phyloP scores from a whole-genome alignment of 805 yeast species.

The Candida sonorensis region DNA sequence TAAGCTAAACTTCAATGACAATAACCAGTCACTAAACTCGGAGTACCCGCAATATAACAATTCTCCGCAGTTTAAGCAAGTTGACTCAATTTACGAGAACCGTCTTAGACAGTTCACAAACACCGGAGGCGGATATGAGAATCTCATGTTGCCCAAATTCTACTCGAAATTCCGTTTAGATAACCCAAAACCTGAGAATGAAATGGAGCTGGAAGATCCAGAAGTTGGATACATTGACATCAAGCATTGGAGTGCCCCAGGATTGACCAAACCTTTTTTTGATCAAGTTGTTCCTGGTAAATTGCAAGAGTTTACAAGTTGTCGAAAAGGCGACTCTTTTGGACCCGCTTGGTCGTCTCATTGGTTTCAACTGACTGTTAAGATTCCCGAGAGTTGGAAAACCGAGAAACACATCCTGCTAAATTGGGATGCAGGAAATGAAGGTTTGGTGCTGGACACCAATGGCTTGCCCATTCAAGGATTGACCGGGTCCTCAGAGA shows the following conservation, averaged over 20 bases:
- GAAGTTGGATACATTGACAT: slow-evolving; percentile 45
- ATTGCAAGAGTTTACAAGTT: slow-evolving; percentile 44
- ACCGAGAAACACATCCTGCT: slow-evolving; percentile 50
- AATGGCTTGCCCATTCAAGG: slow-evolving; percentile 74
- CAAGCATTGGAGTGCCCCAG: slow-evolving; percentile 69
- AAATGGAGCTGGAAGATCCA: slow-evolving; percentile 20
- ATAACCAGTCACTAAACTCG: too few relatives aligned
- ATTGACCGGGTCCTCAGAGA: slow-evolving; percentile 77
- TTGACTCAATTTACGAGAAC: slow-evolving; percentile 64
- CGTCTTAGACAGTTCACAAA: slow-evolving; percentile 72
- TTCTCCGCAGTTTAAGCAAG: slow-evolving; percentile 66
- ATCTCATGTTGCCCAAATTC: slow-evolving; percentile 74
- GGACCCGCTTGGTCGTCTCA: slow-evolving; percentile 98
- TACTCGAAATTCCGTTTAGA: slow-evolving; percentile 58
- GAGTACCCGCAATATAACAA: slow-evolving; percentile 35
- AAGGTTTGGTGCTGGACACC: slow-evolving; percentile 69
- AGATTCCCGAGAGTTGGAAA: slow-evolving; percentile 58
- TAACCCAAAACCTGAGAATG: slow-evolving; percentile 20
- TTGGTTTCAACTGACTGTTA: slow-evolving; percentile 72
- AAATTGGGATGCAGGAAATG: slow-evolving; percentile 83
- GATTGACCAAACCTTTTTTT: slow-evolving; percentile 57
- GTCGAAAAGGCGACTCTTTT: slow-evolving; percentile 65
- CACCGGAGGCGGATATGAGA: slow-evolving; percentile 63
- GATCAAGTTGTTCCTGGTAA: slow-evolving; percentile 45
- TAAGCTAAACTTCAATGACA: too few relatives aligned